Base-by-base conservation (phyloP, 306 rosid species). In the Cicer cuneatum region DNA sequence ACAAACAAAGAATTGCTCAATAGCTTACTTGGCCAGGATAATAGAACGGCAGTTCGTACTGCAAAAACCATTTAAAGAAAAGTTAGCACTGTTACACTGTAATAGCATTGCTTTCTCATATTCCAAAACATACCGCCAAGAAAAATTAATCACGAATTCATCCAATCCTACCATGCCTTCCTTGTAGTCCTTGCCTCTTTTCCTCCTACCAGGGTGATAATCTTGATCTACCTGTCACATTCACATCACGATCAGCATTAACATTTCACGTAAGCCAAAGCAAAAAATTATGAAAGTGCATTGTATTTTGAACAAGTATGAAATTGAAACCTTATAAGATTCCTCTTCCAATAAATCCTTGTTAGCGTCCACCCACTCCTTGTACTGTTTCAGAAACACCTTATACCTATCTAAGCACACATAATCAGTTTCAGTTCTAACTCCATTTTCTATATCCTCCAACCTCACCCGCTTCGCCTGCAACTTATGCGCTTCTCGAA, bases 21-120 rank as follows among this genome's bases (percentile, higher is more conserved):
- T 38, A 61, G 84, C 96, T 86, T 87, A 94, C 98, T 82, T 93
- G 98, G 74, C 98, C 97, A 40, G 98, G 98, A 86, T 88, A 89
- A 72, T 93, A 93, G 82, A 91, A 93, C 0, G 97, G 98, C 81
- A 94, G 96, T 83, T 94, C 98, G 56, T 90, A 94, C 98, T 94
- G 98, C 96, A 91, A 13, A 78, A 73, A 74, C 68, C 72, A 78
- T 70, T 46, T 37, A 52, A 64, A 16, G 11, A 61, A 24, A 4
- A 38, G 19, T 77, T 33, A 80, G 69, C 77, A 77, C 59, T 68
- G 73, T 65, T 46, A 86, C 77, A 77, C 59, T 68, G 73, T 65
- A 51, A 86, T 19, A 15, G 54, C n/a, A 11, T 46, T 64, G 51
- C 24, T 15, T 46, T 68, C 49, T 19, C 60, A 59, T 8, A 52